These are phyloP conservation scores for Populus hybrid DNA, from an alignment of 441 rosid species.

Conservation along the genomic window DNA sequence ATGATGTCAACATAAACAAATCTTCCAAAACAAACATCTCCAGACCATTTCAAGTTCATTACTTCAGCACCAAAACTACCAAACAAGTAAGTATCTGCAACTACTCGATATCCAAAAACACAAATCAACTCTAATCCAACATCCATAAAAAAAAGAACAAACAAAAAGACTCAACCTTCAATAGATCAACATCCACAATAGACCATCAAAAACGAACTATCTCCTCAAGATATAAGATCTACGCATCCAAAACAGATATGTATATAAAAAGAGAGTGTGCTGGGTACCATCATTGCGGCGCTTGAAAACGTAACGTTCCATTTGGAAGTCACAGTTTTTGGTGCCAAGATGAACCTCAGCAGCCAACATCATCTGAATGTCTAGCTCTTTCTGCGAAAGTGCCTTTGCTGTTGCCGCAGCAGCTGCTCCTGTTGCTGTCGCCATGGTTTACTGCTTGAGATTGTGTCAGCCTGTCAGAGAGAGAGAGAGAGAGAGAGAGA, in stretches of 20 bases:
- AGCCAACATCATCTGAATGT: slow-evolving; percentile 84
- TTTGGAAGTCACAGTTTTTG: slow-evolving; percentile 84
- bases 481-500: background rate
- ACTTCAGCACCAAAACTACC: background rate
- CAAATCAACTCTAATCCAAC: background rate
- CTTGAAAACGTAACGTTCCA: slow-evolving; percentile 95
- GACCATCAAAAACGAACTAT: background rate
- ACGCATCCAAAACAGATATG: background rate
- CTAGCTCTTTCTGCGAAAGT: slow-evolving; percentile 67
- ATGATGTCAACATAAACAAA: background rate
- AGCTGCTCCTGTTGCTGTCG: slow-evolving; percentile 27
- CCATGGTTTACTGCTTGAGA: slow-evolving; percentile 22
- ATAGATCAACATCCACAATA: background rate
- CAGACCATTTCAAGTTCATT: background rate
- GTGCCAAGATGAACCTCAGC: slow-evolving; percentile 93
- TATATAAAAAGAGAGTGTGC: background rate
- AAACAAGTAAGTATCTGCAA: background rate
- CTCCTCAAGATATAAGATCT: background rate
- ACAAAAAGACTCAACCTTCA: background rate
- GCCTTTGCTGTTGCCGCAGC: slow-evolving; percentile 34
- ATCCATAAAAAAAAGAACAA: background rate
- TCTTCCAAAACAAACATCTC: background rate
- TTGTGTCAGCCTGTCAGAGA: background rate
- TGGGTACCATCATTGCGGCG: slow-evolving; percentile 76
- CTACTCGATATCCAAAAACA: background rate